Base-by-base conservation (phyloP, 352 stramenopile genomes). In the Aphanomyces invadans region DNA sequence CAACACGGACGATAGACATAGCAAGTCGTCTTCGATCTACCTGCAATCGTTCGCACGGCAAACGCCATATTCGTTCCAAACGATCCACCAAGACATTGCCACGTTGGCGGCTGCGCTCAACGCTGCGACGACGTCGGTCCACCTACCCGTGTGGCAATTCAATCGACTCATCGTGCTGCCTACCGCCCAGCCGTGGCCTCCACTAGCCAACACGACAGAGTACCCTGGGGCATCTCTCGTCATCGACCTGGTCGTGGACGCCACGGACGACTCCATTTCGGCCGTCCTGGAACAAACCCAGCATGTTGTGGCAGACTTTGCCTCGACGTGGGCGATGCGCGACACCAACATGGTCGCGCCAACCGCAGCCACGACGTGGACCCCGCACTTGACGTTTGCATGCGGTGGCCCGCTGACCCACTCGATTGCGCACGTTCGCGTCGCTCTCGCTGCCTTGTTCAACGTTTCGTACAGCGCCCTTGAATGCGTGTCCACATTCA, bases 401-500 rank as follows among this genome's bases (percentile, higher is more conserved):
- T 65, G 57, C 33, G 17, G 11, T 17, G 44, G 21, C 33, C 17
- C 39, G 10, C 45, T 65, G 2, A 17, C 36, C 26, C 42, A 38
- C 21, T 9, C 21, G 7, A 36, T 25, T 3, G 39, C 57, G 9
- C 17, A 29, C 9, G 28, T 65, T 7, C 57, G 57, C 33, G 42
- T 65, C 4, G 32, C 57, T 3, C 23, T 65, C n/a, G 57, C 57
- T 1, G 36, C 36, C 57, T 53, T 53, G 29, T 65, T 65, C 21
- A 1, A 21, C 5, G 21, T 53, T 2, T 21, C 33, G 11, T 25
- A 51, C 45, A 29, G 23, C 7, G 26, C 5, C 21, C 26, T 65
- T 25, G 33, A 52, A n/a, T 23, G 44, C 2, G 29, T 65, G 1
- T 17, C 15, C 26, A 2, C 17, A n/a, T 38, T 36, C 57, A 2